Conservation (phyloP, 1,284 basidiomycete genomes). For the Cryptococcus sp. region DNA sequence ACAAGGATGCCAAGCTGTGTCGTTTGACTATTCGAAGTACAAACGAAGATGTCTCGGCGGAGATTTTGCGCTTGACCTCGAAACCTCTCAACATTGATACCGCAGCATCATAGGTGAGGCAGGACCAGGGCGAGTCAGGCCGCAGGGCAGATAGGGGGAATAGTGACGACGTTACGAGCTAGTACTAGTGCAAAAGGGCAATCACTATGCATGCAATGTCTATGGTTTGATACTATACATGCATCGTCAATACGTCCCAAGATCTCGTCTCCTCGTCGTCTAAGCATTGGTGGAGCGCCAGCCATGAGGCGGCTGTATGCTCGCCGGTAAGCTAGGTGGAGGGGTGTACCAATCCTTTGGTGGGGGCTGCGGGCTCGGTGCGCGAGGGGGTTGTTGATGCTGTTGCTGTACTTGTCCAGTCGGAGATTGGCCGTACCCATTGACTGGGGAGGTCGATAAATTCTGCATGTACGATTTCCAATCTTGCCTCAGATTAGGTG, state of each 20-base stretch:
- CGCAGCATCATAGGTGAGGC: slow-evolving; percentile 30
- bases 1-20: slow-evolving; percentile 88
- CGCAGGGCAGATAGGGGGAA: not conserved
- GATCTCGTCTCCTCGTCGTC: not conserved
- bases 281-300: slow-evolving; percentile 20
- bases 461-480: slow-evolving; percentile 38
- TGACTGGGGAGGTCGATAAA: slow-evolving; percentile 4
- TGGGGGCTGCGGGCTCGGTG: slow-evolving; percentile 16
- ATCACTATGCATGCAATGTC: not conserved
- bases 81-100: slow-evolving; percentile 41
- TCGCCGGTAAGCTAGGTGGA: slow-evolving; percentile 25
- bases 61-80: slow-evolving; percentile 57
- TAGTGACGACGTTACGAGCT: too few relatives aligned
- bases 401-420: not conserved
- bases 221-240: not conserved
- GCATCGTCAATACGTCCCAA: not conserved
- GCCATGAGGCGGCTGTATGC: slow-evolving; percentile 30
- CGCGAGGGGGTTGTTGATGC: not conserved
- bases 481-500: slow-evolving; percentile 13
- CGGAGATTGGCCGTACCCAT: not conserved
- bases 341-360: slow-evolving; percentile 28
- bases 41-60: slow-evolving; percentile 80
- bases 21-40: slow-evolving; percentile 92
- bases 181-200: too few relatives aligned
- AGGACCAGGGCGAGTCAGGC: too few relatives aligned